Evolutionary conservation across 345 rosid species (phyloP).

Genomic region (Aethionema arabicum): DNA sequence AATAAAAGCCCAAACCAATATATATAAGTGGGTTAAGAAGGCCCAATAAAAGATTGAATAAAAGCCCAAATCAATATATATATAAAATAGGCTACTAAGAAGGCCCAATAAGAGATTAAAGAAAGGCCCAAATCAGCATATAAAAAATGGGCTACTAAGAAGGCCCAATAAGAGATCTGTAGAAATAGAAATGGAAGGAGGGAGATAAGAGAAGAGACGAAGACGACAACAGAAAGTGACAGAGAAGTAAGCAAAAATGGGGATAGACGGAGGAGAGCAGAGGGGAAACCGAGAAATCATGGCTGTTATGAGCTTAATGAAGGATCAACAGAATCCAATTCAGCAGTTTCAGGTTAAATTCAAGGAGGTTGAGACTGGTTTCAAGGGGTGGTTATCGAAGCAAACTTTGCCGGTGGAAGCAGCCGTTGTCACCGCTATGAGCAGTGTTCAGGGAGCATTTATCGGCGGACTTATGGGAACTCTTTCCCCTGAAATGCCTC

Average conservation of each 20-base stretch:
- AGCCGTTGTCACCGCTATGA: conserved; percentile 71
- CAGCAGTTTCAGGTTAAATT: conserved; percentile 52
- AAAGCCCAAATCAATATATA: conserved; percentile 17
- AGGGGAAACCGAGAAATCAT: conserved; percentile 37
- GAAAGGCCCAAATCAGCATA: conserved; percentile 14
- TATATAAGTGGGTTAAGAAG: too few relatives aligned
- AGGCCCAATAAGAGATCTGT: conserved; percentile 8
- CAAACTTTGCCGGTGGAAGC: conserved; percentile 80
- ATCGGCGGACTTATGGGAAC: conserved; percentile 82
- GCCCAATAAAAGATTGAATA: not conserved
- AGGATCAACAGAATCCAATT: conserved; percentile 56
- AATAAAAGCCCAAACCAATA: conserved; percentile 15
- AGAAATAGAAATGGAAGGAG: conserved; percentile 22
- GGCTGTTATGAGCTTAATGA: conserved; percentile 39
- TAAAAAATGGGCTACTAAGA: not conserved
- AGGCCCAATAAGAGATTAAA: not conserved
- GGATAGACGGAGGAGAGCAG: conserved; percentile 46
- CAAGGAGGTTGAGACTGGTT: conserved; percentile 62
- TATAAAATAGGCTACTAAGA: not conserved
- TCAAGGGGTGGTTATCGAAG: conserved; percentile 71
- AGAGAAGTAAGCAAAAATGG: conserved; percentile 38
- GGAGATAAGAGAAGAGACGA: conserved; percentile 17
- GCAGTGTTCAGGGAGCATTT: conserved; percentile 74
- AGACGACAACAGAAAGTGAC: conserved; percentile 19
- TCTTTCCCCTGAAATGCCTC: conserved; percentile 58